Base-by-base conservation (phyloP, 2,329 filamentous ascomycete species). In the Exophiala aquamarina region DNA sequence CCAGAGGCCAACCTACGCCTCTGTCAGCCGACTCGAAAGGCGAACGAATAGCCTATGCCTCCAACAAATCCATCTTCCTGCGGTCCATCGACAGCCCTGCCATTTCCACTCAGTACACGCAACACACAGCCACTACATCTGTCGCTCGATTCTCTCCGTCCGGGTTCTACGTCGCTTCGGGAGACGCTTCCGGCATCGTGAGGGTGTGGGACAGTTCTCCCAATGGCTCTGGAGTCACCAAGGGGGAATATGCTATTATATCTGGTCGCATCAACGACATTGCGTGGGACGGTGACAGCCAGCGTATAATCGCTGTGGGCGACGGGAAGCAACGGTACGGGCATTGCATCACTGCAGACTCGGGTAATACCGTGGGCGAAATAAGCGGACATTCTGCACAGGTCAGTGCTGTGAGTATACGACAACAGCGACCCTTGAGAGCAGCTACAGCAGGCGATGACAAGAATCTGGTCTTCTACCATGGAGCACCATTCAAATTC, bases 401-500 rank as follows among this genome's bases (percentile, higher is more conserved):
- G 59, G 86, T 97, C 75, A 98, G 98, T 66, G 82, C 86, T 15
- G 91, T 97, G 23, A 87, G 90, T 26, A 86, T 98, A 65, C 84
- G 90, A 60, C 85, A 91, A 63, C 89, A 94, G 70, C 78, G 93
- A 19, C 93, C 93, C n/a, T 76, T 97, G 50, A 81, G 92, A 51
- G 93, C 93, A 5, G 90, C 89, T 10, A 96, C 93, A 1, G 93
- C 87, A 11, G 89, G 87, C 44, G 92, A 97, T 63, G 93, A 97
- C 67, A 87, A 83, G 63, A 87, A 83, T 64, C 75, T 95, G 68
- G 90, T 92, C 61, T 97, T 97, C 69, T 86, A 94, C 65, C 88
- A 96, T 63, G 92, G 93, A 4, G 87, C 87, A 1, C 93, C 93
- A 0, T 98, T 96, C 77, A 96, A 95, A 67, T 97, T 95, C 75